These are phyloP conservation scores for Meira nashicola DNA, from an alignment of 1,284 basidiomycete species.

Conservation along the genomic window DNA sequence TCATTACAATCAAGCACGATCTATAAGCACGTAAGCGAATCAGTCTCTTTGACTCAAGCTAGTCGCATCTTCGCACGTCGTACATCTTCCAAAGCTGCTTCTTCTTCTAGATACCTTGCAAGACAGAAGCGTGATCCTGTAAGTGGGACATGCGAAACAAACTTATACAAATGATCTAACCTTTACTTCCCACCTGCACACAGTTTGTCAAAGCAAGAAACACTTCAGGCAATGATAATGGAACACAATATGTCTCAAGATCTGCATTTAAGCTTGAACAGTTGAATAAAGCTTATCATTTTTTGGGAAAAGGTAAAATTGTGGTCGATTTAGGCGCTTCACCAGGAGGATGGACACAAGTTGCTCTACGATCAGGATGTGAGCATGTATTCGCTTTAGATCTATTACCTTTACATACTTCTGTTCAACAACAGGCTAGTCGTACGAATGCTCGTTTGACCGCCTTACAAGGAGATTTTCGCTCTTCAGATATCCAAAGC, in stretches of 20 bases:
- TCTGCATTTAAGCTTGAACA: conserved; percentile 4
- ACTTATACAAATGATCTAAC: not conserved
- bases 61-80: no score
- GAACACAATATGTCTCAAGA: not conserved
- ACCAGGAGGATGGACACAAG: conserved; percentile 11
- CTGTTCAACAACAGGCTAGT: not conserved
- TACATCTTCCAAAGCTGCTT: no score
- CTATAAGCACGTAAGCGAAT: no score
- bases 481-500: not conserved
- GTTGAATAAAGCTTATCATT: not conserved
- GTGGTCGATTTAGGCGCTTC: conserved; percentile 5
- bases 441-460: not conserved
- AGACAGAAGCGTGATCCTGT: no score
- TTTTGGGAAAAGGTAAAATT: conserved; percentile 3
- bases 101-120: no score
- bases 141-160: no score
- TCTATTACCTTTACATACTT: not conserved
- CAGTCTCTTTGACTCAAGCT: no score
- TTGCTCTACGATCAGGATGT: conserved; percentile 4
- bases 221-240: not conserved
- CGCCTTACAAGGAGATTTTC: not conserved
- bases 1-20: no score
- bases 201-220: conserved; percentile 1
- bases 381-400: conserved; percentile 7
- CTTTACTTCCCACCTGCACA: not conserved